Conservation (phyloP, 106 monocot species). For the Apostasia shenzhenica region DNA sequence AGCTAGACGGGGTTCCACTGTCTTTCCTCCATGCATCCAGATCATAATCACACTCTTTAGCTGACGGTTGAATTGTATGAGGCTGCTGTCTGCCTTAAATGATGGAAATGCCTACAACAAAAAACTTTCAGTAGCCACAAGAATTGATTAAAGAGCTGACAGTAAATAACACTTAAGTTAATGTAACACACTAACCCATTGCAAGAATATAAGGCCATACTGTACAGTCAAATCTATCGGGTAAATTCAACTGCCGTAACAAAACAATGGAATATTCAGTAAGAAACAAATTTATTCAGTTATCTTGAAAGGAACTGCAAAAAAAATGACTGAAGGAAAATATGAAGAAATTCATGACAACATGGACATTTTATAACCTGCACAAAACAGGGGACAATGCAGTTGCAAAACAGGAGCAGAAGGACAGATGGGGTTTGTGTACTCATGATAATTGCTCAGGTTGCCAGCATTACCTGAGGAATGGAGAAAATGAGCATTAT, state of each 20-base stretch:
- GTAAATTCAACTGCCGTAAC: constrained; percentile 78
- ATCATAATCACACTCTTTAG: constrained; percentile 83
- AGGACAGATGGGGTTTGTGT: constrained; percentile 91
- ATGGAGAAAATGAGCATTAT: not conserved
- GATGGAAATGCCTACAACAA: constrained; percentile 71
- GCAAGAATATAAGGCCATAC: constrained; percentile 85
- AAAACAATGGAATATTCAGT: constrained; percentile 3
- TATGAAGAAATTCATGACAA: not conserved
- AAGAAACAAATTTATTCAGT: not conserved
- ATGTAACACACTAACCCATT: constrained; percentile 53
- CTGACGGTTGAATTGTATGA: constrained; percentile 94
- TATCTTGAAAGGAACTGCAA: not conserved
- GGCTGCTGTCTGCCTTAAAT: constrained; percentile 56
- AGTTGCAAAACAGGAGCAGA: constrained; percentile 84
- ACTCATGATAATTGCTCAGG: constrained; percentile 98
- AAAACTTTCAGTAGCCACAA: not conserved
- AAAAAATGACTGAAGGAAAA: not conserved
- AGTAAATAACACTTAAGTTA: not conserved
- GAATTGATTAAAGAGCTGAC: not conserved
- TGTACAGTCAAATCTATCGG: constrained; percentile 97
- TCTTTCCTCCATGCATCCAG: constrained; percentile 61
- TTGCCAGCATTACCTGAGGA: constrained; percentile 69
- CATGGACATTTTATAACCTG: constrained; percentile 40
- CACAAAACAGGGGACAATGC: constrained; percentile 90
- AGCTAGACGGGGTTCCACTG: constrained; percentile 68